Percentiles rank a stretch among this genome's conserved stretches.
Evolutionary conservation across 2,329 filamentous ascomycete genomes (phyloP).

Genomic region (Paecilomyces dactylethromorphus): DNA sequence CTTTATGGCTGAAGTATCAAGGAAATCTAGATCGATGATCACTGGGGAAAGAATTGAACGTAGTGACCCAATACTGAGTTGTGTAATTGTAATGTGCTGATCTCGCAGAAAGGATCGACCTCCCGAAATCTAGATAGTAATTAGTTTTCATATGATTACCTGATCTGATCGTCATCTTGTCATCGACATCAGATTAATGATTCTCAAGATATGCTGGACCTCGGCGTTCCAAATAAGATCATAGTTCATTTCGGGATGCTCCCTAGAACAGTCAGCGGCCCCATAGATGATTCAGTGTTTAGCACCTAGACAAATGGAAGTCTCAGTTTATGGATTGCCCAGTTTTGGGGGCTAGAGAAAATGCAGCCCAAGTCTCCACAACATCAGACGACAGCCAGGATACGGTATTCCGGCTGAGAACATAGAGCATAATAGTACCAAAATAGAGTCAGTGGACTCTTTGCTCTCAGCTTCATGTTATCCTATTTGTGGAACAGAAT

Average conservation of each 20-base stretch:
- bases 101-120: not conserved
- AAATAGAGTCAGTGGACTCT: no score
- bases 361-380: no score
- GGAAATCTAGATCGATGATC: not conserved
- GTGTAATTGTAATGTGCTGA: not conserved
- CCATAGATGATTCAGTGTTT: not conserved
- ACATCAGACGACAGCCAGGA: no score
- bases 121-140: not conserved
- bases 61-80: not conserved
- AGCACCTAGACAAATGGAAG: no score
- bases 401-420: no score
- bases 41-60: not conserved
- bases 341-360: no score
- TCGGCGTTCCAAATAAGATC: not conserved
- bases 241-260: not conserved
- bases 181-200: not conserved
- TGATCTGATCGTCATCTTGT: not conserved
- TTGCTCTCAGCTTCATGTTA: no score
- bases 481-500: no score
- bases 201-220: not conserved
- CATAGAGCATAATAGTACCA: no score
- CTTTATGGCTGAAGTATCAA: not conserved
- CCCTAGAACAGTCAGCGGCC: not conserved
- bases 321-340: no score
- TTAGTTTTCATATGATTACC: not conserved